Conservation (phyloP, 2,329 filamentous ascomycete species). For the Diaporthe sp. region DNA sequence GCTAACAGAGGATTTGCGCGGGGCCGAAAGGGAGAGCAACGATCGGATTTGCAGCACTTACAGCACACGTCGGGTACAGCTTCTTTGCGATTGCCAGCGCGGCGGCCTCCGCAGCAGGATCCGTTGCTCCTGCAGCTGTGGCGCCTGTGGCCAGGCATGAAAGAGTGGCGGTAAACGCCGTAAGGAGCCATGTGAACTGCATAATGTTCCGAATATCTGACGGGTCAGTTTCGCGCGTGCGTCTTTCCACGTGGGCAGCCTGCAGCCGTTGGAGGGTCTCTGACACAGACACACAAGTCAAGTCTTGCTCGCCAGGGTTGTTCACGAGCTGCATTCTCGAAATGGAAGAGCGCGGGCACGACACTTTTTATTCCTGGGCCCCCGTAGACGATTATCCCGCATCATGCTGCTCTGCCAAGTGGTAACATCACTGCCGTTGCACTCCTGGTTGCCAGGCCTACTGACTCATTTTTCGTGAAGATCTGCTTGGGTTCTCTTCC, state of each 20-base stretch:
- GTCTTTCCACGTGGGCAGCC: conserved; percentile 20
- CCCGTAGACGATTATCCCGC: conserved; percentile 4
- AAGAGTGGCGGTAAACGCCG: conserved; percentile 15
- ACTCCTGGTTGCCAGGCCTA: not conserved
- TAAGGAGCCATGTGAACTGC: conserved; percentile 6
- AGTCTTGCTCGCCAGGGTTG: not conserved
- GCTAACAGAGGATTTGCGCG: conserved; percentile 20
- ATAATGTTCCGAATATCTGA: conserved; percentile 7
- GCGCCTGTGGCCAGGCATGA: not conserved
- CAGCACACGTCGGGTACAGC: conserved; percentile 18
- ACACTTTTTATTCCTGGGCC: conserved; percentile 23
- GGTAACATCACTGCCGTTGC: conserved; percentile 5
- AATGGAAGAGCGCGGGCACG: conserved; percentile 29
- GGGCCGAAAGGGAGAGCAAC: not conserved
- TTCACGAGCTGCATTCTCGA: conserved; percentile 28
- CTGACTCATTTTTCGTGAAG: conserved; percentile 9
- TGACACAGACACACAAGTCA: conserved; percentile 2
- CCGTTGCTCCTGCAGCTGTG: not conserved
- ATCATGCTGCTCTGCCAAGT: not conserved
- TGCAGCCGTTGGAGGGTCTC: conserved; percentile 3
- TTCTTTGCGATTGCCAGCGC: not conserved
- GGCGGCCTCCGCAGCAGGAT: not conserved
- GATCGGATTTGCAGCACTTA: not conserved
- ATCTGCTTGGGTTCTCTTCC: conserved; percentile 27
- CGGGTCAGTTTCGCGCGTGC: not conserved